These are phyloP conservation scores for Musa schizocarpa DNA, from an alignment of 176 grass and related monocot species.

Conservation along the genomic window DNA sequence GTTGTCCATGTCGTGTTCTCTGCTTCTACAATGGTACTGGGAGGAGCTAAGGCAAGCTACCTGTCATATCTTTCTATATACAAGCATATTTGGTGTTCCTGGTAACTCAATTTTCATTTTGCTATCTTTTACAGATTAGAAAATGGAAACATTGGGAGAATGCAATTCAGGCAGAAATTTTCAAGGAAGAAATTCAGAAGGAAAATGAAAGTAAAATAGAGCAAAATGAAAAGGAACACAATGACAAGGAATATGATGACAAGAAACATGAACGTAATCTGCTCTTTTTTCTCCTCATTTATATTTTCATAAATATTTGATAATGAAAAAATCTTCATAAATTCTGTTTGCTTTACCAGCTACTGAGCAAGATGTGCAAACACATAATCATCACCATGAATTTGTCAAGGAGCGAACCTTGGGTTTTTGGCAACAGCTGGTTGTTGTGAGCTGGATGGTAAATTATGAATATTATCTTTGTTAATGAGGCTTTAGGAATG, in stretches of 20 bases:
- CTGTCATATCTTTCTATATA: neutral
- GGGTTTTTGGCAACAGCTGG: neutral
- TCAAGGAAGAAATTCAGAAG: neutral
- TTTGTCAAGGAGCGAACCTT: neutral
- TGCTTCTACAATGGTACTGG: slow-evolving; percentile 54
- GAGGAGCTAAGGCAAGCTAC: slow-evolving; percentile 43
- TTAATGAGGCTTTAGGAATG: neutral
- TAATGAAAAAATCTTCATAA: neutral
- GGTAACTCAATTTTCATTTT: neutral
- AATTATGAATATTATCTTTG: neutral
- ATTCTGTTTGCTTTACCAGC: neutral
- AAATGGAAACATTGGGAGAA: slow-evolving; percentile 58
- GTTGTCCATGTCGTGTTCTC: slow-evolving; percentile 71
- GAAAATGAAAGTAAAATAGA: too few relatives aligned
- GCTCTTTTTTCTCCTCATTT: neutral
- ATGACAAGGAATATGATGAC: too few relatives aligned
- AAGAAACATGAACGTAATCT: neutral
- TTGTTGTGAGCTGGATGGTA: slow-evolving; percentile 10
- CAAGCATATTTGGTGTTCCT: neutral
- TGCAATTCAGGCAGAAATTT: slow-evolving; percentile 26
- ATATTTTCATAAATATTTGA: neutral
- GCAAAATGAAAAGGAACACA: too few relatives aligned
- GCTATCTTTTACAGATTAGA: slow-evolving; percentile 37
- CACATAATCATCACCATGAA: neutral
- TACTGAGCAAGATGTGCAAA: neutral